Evolutionary conservation across 495 filamentous ascomycete genomes (phyloP).

Genomic region (Hypomontagnella submonticulosa): DNA sequence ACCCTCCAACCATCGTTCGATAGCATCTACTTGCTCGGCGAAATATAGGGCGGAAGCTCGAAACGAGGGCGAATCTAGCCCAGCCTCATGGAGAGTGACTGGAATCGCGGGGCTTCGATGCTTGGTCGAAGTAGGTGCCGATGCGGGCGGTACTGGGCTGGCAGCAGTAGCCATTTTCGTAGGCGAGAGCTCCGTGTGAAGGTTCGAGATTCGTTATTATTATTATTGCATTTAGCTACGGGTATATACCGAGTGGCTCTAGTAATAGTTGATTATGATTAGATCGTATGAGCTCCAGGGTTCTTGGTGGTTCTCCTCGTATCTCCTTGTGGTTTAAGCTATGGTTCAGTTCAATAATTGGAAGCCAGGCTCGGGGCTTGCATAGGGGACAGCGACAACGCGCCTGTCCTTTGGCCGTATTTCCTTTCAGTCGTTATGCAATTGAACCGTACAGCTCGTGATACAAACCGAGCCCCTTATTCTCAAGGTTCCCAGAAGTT

Average conservation of each 20-base stretch:
- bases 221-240: constrained; percentile 32
- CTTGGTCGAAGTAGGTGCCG: constrained; percentile 37
- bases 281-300: not conserved
- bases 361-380: not conserved
- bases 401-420: constrained; percentile 1
- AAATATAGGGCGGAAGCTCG: constrained; percentile 89
- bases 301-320: constrained; percentile 6
- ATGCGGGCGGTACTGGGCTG: constrained; percentile 19
- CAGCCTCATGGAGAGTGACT: constrained; percentile 92
- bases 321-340: not conserved
- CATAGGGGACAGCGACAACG: constrained; percentile 1
- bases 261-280: constrained; percentile 14
- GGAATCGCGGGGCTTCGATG: constrained; percentile 64
- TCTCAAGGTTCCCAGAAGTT: constrained; percentile 10
- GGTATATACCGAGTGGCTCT: not conserved
- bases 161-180: constrained; percentile 36
- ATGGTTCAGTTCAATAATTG: no score
- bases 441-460: constrained; percentile 1
- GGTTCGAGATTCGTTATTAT: constrained; percentile 17
- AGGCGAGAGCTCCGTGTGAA: constrained; percentile 13
- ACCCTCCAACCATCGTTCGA: constrained; percentile 93
- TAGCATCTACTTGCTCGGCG: constrained; percentile 86
- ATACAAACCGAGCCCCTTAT: not conserved
- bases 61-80: constrained; percentile 95
- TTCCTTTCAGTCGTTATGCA: constrained; percentile 9